phyloP scores from a whole-genome alignment of 148 eudicot species.

The Talinum fruticosum region DNA sequence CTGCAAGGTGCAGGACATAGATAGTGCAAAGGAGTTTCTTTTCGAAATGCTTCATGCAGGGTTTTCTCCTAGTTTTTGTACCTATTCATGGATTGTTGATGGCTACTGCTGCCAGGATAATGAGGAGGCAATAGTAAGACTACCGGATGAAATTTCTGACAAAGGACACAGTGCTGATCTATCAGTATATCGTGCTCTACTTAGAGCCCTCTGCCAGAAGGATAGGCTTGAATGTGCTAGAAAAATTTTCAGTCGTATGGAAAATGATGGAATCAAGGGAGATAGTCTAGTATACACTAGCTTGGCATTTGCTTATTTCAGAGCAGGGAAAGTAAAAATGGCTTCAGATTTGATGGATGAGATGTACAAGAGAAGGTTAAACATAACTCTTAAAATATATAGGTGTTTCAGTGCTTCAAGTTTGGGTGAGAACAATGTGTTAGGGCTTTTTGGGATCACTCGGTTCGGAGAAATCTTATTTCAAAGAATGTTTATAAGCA shows the following conservation, averaged over 20 bases:
- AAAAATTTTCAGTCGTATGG: slow-evolving; percentile 51
- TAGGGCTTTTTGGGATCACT: slow-evolving; percentile 61
- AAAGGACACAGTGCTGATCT: slow-evolving; percentile 58
- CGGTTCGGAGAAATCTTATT: slow-evolving; percentile 59
- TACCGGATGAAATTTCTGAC: slow-evolving; percentile 50
- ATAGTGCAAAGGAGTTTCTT: slow-evolving; percentile 59
- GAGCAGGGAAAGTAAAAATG: slow-evolving; percentile 41
- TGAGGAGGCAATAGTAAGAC: slow-evolving; percentile 50
- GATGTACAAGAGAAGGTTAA: slow-evolving; percentile 69
- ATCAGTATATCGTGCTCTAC: slow-evolving; percentile 74
- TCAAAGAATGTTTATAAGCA: slow-evolving; percentile 42
- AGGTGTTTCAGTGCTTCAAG: slow-evolving; percentile 58
- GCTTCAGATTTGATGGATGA: slow-evolving; percentile 62
- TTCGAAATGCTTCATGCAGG: slow-evolving; percentile 69
- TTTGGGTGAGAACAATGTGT: slow-evolving; percentile 36
- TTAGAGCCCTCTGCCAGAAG: slow-evolving; percentile 72
- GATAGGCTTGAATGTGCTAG: slow-evolving; percentile 62
- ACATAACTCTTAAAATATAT: slow-evolving; percentile 59
- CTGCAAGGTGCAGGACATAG: slow-evolving; percentile 50
- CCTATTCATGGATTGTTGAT: slow-evolving; percentile 84
- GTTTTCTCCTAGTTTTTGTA: slow-evolving; percentile 61
- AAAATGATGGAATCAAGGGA: slow-evolving; percentile 63
- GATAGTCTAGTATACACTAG: slow-evolving; percentile 66
- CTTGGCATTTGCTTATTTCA: slow-evolving; percentile 66
- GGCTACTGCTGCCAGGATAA: slow-evolving; percentile 51